A percentile compares a stretch with the other conserved stretches of the same genome.
These are phyloP conservation scores for Ophiostoma novo-ulmi DNA, from an alignment of 2,329 filamentous ascomycete genomes.

Conservation along the genomic window DNA sequence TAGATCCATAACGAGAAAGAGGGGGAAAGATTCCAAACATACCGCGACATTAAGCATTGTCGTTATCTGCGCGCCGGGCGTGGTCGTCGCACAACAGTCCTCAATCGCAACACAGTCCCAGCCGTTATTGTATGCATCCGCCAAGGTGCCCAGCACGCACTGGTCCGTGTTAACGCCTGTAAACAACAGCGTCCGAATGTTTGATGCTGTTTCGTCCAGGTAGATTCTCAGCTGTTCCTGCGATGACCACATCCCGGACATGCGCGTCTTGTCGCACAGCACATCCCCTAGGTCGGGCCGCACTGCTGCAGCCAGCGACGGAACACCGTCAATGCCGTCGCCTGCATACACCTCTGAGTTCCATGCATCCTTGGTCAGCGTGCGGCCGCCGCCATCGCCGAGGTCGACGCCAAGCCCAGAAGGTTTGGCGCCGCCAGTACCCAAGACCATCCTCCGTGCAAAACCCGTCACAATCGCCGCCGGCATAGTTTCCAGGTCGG, in stretches of 20 bases:
- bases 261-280: constrained; percentile 52
- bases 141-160: constrained; percentile 53
- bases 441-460: constrained; percentile 36
- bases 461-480: constrained; percentile 47
- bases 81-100: constrained; percentile 52
- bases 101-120: constrained; percentile 52
- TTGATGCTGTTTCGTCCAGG: constrained; percentile 34
- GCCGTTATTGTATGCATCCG: constrained; percentile 51
- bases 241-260: constrained; percentile 52
- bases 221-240: constrained; percentile 41
- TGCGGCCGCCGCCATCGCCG: constrained; percentile 39
- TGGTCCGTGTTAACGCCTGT: constrained; percentile 58
- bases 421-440: background rate
- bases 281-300: constrained; percentile 37
- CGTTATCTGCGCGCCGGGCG: constrained; percentile 36
- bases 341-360: constrained; percentile 47
- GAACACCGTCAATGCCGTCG: background rate
- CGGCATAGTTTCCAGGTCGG: constrained; percentile 47
- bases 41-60: constrained; percentile 37
- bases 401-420: constrained; percentile 46
- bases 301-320: constrained; percentile 39
- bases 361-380: constrained; percentile 52
- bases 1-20: background rate
- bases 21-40: constrained; percentile 27
- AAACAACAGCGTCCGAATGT: constrained; percentile 45